Base-by-base conservation (phyloP, 1,284 basidiomycete species). In the Cutaneotrichosporon dermatis region DNA sequence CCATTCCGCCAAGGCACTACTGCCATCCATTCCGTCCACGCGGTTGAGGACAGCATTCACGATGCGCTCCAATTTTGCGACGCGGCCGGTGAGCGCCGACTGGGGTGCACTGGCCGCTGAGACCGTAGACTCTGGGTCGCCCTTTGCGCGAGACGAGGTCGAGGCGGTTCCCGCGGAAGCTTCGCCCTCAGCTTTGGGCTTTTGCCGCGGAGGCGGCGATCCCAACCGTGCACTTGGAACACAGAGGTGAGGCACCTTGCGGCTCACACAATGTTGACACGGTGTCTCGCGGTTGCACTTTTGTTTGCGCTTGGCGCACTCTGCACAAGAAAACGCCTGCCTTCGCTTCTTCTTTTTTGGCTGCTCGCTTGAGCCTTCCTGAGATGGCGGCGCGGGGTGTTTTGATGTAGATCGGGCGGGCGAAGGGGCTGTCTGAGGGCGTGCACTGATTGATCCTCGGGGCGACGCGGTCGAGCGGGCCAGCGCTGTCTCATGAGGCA, bases 251-350 rank as follows among this genome's bases (percentile, higher is more conserved):
- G 72, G 71, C 0, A 75, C 75, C 40, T 72, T 61, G 40, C 74
- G 61, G 36, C 69, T 68, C 1, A 71, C 65, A 49, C 75, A 76
- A 54, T 76, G 75, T 49, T 75, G 73, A 54, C 75, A 76, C 7
- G 75, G 75, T 34, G 71, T 74, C 45, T 75, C 70, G n/a, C 75
- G 60, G 61, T 76, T 75, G 59, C 75, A 76, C 55, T 70, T 72
- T 46, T 76, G 75, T 56, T 76, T 76, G 43, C 75, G 63, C 54
- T 76, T 76, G 5, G 73, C 68, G 40, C 75, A 76, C 59, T 76
- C 73, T 9, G 71, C 72, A 53, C 75, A 76, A 4, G 66, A 67
- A 33, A 75, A 65, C 1, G 75, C 75, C 11, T 73, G 68, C 15
- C 75, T 54, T 13, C 74, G 55, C 54, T 76, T 76, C 65, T 76